phyloP scores from a whole-genome alignment of 306 rosid genomes.

The Trifolium subterraneum region DNA sequence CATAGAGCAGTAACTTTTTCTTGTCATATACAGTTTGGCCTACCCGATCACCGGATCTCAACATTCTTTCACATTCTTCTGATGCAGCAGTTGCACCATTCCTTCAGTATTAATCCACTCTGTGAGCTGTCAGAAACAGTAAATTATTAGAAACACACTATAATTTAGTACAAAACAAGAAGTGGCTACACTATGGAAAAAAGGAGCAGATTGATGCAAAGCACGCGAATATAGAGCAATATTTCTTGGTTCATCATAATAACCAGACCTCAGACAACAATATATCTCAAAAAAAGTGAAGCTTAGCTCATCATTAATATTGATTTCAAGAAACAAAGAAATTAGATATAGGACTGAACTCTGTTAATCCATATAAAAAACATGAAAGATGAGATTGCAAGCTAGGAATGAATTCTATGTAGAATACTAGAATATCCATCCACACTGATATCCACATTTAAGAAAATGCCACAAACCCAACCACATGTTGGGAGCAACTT shows the following conservation, averaged over 20 bases:
- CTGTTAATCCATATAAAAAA: constrained; percentile 24
- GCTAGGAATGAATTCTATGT: not conserved
- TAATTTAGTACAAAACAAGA: constrained; percentile 28
- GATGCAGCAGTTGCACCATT: constrained; percentile 80
- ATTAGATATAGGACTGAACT: constrained; percentile 27
- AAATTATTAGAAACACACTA: constrained; percentile 35
- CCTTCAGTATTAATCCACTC: constrained; percentile 96
- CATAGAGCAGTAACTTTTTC: constrained; percentile 88
- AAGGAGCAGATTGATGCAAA: constrained; percentile 83
- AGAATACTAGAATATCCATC: not conserved
- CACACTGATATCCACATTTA: not conserved
- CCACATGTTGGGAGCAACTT: too few species aligned
- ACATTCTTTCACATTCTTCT: constrained; percentile 94
- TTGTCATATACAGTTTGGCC: constrained; percentile 92
- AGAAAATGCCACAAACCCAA: not conserved
- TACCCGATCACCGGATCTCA: constrained; percentile 88
- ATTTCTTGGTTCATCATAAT: constrained; percentile 86
- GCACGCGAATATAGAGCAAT: constrained; percentile 84
- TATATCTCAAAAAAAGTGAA: constrained; percentile 59
- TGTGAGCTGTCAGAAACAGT: constrained; percentile 70
- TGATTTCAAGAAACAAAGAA: constrained; percentile 32
- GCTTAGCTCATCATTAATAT: constrained; percentile 32
- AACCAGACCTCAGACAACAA: constrained; percentile 98
- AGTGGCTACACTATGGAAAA: constrained; percentile 56
- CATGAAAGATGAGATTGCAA: not conserved